Evolutionary conservation across 306 rosid species (phyloP), one percentile per base, ranked within the genome.

Genomic region (Coriaria nepalensis): DNA sequence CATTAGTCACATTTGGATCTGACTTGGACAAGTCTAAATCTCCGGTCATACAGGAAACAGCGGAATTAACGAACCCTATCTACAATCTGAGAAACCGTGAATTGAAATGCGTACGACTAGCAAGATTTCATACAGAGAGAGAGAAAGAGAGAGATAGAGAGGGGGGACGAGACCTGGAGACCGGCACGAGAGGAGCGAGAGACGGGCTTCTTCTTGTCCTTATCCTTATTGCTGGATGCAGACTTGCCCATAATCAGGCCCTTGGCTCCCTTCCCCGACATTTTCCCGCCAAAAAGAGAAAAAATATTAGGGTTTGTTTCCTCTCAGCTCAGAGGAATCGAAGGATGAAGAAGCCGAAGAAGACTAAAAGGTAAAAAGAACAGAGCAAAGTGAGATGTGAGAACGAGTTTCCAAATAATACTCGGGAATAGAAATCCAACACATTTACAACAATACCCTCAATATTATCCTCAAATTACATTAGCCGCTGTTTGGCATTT

Each of bases 251-350:
- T 45, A n/a, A 45, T 45, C 49, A 45, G 49, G 7, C 49, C 49
- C 20, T 45, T 45, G 20, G 49, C 49, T 45, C 49, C 49, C 49
- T 45, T 45, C 13, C 49, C 49, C 13, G 49, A 45, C 49, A 45
- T 45, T 45, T 45, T 45, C 20, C 15, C 7, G 49, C 8, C 49
- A 9, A 4, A 4, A 14, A 45, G 9, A 20, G 1, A 20, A 20
- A 20, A 20, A 20, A 20, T 1, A 20, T 45, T 45, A 45, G 49
- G 49, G 49, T 45, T 45, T 45, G 29, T 45, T 45, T 45, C 49
- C 29, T 45, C 14, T 15, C 49, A n/a, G 6, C 33, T 45, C 49
- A n/a, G 49, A 45, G 49, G 11, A 15, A 45, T 10, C 2, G 29
- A 43, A 29, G 6, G 11, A 6, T 14, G 14, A 2, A 0, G 49